phyloP scores from a whole-genome alignment of 1,284 basidiomycete species.

The Apiotrichum gracile region DNA sequence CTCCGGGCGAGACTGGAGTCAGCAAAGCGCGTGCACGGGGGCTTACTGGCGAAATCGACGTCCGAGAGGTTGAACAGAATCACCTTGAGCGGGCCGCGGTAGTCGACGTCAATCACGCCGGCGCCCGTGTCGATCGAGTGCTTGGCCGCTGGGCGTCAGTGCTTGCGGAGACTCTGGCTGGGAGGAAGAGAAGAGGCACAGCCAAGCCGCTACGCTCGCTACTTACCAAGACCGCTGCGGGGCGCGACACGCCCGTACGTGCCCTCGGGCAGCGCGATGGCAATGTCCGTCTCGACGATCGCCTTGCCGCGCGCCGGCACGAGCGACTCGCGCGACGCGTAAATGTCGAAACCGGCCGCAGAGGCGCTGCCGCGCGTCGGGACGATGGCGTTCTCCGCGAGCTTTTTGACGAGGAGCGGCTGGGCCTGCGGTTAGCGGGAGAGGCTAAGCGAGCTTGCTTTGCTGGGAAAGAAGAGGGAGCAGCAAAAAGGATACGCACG shows the following conservation, averaged over 20 bases:
- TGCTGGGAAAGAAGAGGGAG: no score
- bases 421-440: conserved; percentile 13
- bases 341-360: conserved; percentile 93
- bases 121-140: conserved; percentile 98
- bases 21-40: not conserved
- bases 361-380: conserved; percentile 83
- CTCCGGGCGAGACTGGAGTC: conserved; percentile 73
- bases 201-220: not conserved
- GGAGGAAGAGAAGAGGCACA: no score
- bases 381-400: conserved; percentile 72
- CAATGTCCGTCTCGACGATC: conserved; percentile 83
- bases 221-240: conserved; percentile 81
- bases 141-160: conserved; percentile 67
- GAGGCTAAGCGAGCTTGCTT: no score
- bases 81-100: conserved; percentile 86
- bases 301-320: conserved; percentile 85
- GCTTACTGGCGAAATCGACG: conserved; percentile 59
- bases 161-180: not conserved
- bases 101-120: conserved; percentile 95
- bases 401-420: conserved; percentile 72
- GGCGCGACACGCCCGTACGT: conserved; percentile 97
- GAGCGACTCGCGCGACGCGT: conserved; percentile 69
- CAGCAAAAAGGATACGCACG: not conserved
- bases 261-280: conserved; percentile 90
- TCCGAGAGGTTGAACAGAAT: conserved; percentile 90